phyloP scores from a whole-genome alignment of 139 green algal genomes.

The Nannochloris sp. region DNA sequence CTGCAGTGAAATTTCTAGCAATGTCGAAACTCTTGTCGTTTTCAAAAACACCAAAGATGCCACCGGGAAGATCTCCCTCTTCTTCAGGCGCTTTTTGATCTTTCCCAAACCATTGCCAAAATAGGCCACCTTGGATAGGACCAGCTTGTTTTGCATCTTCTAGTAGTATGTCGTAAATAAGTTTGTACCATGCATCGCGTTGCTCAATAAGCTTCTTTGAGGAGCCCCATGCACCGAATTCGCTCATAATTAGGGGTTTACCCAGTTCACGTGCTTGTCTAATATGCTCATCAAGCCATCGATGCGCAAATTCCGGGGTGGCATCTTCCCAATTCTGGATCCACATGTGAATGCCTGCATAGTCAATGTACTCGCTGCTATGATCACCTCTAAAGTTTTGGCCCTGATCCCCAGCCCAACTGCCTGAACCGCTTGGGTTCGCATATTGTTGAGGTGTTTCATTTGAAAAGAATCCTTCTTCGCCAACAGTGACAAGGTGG shows the following conservation, averaged over 20 bases:
- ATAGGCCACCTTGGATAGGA: constrained; percentile 34
- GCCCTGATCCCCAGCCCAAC: constrained; percentile 28
- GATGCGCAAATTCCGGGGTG: constrained; percentile 14
- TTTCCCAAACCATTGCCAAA: constrained; percentile 50
- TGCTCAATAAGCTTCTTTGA: not conserved
- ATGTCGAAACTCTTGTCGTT: constrained; percentile 18
- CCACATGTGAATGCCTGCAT: constrained; percentile 20
- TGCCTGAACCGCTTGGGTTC: constrained; percentile 13
- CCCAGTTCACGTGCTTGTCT: constrained; percentile 6
- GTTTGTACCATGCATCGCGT: constrained; percentile 7
- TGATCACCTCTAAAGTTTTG: constrained; percentile 39
- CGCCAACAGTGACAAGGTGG: constrained; percentile 38
- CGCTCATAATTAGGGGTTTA: constrained; percentile 38
- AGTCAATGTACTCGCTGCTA: constrained; percentile 28
- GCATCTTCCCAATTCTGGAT: constrained; percentile 30
- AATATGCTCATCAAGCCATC: constrained; percentile 31
- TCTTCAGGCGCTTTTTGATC: constrained; percentile 38
- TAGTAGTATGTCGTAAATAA: constrained; percentile 9
- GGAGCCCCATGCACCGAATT: constrained; percentile 31
- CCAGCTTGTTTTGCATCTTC: constrained; percentile 18
- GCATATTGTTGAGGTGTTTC: constrained; percentile 5
- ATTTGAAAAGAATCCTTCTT: constrained; percentile 40
- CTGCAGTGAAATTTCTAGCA: constrained; percentile 9
- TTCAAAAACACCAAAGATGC: constrained; percentile 29
- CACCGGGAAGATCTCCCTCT: constrained; percentile 17